phyloP scores from a whole-genome alignment of 148 eudicot species.

The Rhododendron williamsianum region DNA sequence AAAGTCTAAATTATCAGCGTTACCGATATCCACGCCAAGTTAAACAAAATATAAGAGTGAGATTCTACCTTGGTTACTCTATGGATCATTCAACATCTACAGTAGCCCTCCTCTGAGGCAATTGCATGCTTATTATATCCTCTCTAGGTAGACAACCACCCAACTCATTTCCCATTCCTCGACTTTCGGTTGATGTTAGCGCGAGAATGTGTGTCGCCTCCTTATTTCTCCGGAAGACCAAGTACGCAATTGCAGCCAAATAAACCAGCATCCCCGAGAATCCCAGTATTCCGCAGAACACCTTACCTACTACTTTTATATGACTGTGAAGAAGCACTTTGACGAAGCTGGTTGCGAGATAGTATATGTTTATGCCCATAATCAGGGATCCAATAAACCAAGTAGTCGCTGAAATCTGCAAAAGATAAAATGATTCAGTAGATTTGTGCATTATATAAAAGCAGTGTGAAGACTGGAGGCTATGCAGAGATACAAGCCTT shows the following conservation, averaged over 20 bases:
- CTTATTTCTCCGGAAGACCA: conserved; percentile 62
- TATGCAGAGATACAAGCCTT: background rate
- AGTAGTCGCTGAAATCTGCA: conserved; percentile 74
- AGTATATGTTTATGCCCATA: conserved; percentile 85
- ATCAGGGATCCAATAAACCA: conserved; percentile 88
- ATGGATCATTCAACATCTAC: conserved; percentile 21
- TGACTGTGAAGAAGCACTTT: conserved; percentile 61
- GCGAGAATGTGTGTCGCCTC: conserved; percentile 55
- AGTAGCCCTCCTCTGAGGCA: conserved; percentile 52
- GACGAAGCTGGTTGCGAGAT: conserved; percentile 58
- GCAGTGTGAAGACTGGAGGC: background rate
- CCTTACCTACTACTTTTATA: conserved; percentile 35
- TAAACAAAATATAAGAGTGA: background rate
- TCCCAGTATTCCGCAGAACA: conserved; percentile 65
- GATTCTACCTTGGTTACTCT: background rate
- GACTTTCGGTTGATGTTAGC: conserved; percentile 43
- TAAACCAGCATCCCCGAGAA: conserved; percentile 61
- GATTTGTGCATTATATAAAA: background rate
- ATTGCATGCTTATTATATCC: conserved; percentile 80
- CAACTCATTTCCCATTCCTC: conserved; percentile 17
- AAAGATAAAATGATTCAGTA: background rate
- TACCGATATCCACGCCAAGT: background rate
- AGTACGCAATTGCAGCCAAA: conserved; percentile 66
- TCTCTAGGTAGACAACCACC: conserved; percentile 51
- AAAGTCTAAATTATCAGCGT: background rate